Evolutionary conservation across 2,329 filamentous ascomycete genomes (phyloP), one percentile per base, ranked within the genome.

Genomic region (Cytospora leucostoma): DNA sequence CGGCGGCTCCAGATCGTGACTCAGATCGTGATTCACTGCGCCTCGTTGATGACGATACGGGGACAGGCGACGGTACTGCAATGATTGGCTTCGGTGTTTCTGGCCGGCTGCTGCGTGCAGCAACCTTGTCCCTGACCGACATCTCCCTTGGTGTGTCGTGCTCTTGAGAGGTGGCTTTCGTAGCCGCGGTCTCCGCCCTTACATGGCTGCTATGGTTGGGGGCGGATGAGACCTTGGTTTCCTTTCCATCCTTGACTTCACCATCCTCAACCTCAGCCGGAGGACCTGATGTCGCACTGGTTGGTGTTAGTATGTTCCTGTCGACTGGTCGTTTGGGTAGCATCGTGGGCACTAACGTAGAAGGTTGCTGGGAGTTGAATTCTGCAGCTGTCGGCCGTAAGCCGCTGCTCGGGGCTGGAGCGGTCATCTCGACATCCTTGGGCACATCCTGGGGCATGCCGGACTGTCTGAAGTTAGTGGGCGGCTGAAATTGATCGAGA

Each of bases 231-330:
- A 65, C 37, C 61, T 66, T 66, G 62, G 63, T 56, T 70, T 72
- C 53, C 74, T 78, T 86, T 38, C 78, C 79, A 69, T 91, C 89
- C 66, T 87, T 84, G 32, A 91, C 88, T 72, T 92, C 89, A 21
- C 89, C 89, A 70, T 92, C 89, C 72, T 92, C 89, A 59, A 85
- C 84, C 65, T 88, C 86, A 1, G 74, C 73, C 13, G 74, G 66
- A 12, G 52, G 65, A 10, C 59, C 40, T 49, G 63, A 61, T 13
- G 54, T 55, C 19, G 63, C 74, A 60, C 63, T 75, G 72, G n/a
- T 72, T 67, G 56, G 40, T 59, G 61, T 66, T 54, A 64, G 64
- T 55, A 33, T 35, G 12, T 50, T 19, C 33, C 15, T 70, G 56
- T 44, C 64, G 62, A 61, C 69, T 71, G 58, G 65, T 38, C 59